Evolutionary conservation across 1,284 basidiomycete genomes (phyloP), one percentile per base, ranked within the genome.

Genomic region (Inonotus hispidus): DNA sequence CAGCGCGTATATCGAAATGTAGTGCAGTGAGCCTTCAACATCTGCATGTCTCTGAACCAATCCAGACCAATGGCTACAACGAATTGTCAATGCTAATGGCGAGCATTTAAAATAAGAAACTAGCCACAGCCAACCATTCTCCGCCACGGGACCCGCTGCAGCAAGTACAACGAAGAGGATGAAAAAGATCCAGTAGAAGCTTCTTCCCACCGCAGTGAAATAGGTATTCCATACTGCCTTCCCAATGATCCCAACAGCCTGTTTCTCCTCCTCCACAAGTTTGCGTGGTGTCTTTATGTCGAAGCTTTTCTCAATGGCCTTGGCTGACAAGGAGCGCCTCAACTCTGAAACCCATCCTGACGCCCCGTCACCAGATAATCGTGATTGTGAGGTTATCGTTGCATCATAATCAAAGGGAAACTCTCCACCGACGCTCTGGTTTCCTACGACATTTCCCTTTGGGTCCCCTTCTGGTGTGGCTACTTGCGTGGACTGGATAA

Each of bases 181-280:
- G 69, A 96, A 94, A 7, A 84, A n/a, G 7, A 72, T 53, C 94
- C 94, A 97, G 68, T 87, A 95, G 64, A 75, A 71, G 35, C 69
- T 68, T 63, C 77, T 74, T 64, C 91, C 92, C 67, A 84, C 87
- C 0, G 90, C 88, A 58, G 73, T 73, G 69, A 95, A 75, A 71
- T 96, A 97, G 0, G 84, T 82, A 64, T 76, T 71, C 94, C 94
- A 98, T 19, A 96, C 88, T 46, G 86, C 82, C 64, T 78, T 79
- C 53, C 82, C 75, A 60, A 97, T 93, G 45, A 87, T 82, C 0
- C 95, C 95, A 27, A 92, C 86, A 0, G 92, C 94, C 6, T 93
- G 82, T 65, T 86, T 86, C 73, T 97, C 95, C 68, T 97, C 95
- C 70, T 96, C 93, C 35, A 96, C 79, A n/a, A 97, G 79, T 73